Evolutionary conservation across 768 basidiomycete species (phyloP).

Genomic region (Boletus patriciae): DNA sequence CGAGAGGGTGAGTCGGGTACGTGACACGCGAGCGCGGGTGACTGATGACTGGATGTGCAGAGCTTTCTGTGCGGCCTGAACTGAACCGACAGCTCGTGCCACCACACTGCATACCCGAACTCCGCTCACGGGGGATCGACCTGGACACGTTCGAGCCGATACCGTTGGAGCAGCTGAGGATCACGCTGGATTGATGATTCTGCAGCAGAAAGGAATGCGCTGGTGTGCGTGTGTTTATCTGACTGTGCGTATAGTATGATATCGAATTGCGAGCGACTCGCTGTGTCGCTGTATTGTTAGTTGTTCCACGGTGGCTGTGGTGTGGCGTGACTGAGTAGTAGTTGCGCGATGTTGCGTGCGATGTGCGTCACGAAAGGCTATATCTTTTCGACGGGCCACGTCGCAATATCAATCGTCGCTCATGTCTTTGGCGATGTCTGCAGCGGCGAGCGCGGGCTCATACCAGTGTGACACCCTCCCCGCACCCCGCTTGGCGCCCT

Average conservation of each 20-base stretch:
- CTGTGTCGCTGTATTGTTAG: constrained; percentile 33
- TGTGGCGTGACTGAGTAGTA: constrained; percentile 8
- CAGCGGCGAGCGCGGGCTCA: constrained; percentile 18
- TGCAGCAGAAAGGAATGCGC: constrained; percentile 26
- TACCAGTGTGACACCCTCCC: constrained; percentile 76
- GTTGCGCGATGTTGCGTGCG: constrained; percentile 38
- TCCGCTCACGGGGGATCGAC: constrained; percentile 81
- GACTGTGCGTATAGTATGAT: constrained; percentile 38
- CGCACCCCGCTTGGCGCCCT: constrained; percentile 51
- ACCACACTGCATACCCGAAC: constrained; percentile 83
- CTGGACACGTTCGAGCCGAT: constrained; percentile 94
- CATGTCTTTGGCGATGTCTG: constrained; percentile 8
- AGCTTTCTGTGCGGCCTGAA: constrained; percentile 95
- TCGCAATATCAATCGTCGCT: no score
- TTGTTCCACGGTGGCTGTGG: constrained; percentile 21
- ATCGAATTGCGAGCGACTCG: constrained; percentile 33
- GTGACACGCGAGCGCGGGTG: background rate
- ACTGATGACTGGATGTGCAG: constrained; percentile 42
- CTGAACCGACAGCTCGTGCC: constrained; percentile 91
- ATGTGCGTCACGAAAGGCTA: constrained; percentile 20
- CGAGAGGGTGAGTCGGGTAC: constrained; percentile 73
- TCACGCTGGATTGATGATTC: constrained; percentile 80
- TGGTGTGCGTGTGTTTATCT: constrained; percentile 28
- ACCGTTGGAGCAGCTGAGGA: constrained; percentile 93
- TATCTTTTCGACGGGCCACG: background rate